Evolutionary conservation across 306 rosid species (phyloP).

Genomic region (Abrus pulchellus): DNA sequence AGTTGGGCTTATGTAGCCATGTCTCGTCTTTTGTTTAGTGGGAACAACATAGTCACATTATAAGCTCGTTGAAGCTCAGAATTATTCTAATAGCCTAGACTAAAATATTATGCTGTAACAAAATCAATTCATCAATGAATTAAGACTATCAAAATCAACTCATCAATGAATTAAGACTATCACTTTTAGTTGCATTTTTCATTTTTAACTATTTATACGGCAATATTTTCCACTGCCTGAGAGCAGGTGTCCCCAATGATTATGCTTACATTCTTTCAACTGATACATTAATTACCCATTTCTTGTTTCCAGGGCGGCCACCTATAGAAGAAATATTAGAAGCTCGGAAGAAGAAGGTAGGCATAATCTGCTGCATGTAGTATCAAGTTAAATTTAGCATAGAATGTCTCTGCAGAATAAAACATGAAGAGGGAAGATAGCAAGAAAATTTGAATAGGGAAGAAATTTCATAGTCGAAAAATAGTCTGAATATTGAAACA

Average conservation of each 20-base stretch:
- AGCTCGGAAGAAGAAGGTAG: slow-evolving; percentile 77
- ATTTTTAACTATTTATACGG: not conserved
- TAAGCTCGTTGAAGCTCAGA: slow-evolving; percentile 9
- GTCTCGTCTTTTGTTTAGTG: not conserved
- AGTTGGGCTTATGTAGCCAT: slow-evolving; percentile 1
- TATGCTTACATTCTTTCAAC: slow-evolving; percentile 5
- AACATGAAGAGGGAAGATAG: slow-evolving; percentile 3
- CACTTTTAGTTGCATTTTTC: slow-evolving; percentile 31
- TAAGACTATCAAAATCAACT: not conserved
- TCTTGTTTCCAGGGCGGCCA: slow-evolving; percentile 73
- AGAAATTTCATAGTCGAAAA: not conserved
- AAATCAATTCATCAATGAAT: not conserved
- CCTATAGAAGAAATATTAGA: slow-evolving; percentile 80
- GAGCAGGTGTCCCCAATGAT: slow-evolving; percentile 24
- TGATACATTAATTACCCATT: not conserved
- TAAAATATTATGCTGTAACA: no score
- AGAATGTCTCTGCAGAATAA: slow-evolving; percentile 10
- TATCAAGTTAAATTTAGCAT: slow-evolving; percentile 11
- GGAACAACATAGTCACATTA: slow-evolving; percentile 7
- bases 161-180: not conserved
- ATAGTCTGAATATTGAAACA: not conserved
- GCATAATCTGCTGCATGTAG: slow-evolving; percentile 18
- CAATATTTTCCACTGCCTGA: slow-evolving; percentile 8
- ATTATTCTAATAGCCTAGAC: not conserved
- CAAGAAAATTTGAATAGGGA: not conserved